These are phyloP conservation scores for Persicaria maculosa DNA, from an alignment of 148 eudicot genomes.

Conservation along the genomic window DNA sequence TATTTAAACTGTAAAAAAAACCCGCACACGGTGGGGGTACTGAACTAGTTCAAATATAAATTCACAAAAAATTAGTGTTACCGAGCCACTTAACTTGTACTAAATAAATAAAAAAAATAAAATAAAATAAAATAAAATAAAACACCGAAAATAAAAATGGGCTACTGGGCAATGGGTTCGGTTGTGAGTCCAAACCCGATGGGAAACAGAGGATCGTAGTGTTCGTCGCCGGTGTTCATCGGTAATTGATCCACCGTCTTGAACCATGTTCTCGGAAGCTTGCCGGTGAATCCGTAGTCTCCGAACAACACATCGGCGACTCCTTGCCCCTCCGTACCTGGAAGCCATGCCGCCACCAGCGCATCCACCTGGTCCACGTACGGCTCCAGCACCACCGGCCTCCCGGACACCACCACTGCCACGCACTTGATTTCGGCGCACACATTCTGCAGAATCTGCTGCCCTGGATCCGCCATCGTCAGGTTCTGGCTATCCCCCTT, in stretches of 20 bases:
- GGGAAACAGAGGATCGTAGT: constrained; percentile 39
- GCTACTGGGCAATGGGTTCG: background rate
- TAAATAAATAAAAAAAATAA: too few species aligned
- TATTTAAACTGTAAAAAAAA: too few species aligned
- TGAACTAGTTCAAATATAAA: too few species aligned
- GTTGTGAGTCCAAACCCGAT: constrained; percentile 35
- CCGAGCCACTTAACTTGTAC: too few species aligned
- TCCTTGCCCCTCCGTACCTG: constrained; percentile 39
- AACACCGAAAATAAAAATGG: too few species aligned
- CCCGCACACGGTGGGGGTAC: too few species aligned
- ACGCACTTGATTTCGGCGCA: constrained; percentile 39
- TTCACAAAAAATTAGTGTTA: too few species aligned
- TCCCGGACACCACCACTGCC: constrained; percentile 35
- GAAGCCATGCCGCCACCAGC: constrained; percentile 44
- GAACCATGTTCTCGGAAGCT: constrained; percentile 41
- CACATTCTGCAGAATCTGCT: constrained; percentile 23
- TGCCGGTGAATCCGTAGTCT: constrained; percentile 28
- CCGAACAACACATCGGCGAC: constrained; percentile 39
- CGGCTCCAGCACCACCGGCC: constrained; percentile 47
- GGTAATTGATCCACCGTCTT: constrained; percentile 41
- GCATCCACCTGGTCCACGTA: constrained; percentile 32
- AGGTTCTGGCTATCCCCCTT: constrained; percentile 35
- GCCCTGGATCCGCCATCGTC: constrained; percentile 34
- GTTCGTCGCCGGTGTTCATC: constrained; percentile 35
- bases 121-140: too few species aligned